Conservation (phyloP, 176 grass and related monocot species). For the sorghum (Sorghum bicolor) region DNA sequence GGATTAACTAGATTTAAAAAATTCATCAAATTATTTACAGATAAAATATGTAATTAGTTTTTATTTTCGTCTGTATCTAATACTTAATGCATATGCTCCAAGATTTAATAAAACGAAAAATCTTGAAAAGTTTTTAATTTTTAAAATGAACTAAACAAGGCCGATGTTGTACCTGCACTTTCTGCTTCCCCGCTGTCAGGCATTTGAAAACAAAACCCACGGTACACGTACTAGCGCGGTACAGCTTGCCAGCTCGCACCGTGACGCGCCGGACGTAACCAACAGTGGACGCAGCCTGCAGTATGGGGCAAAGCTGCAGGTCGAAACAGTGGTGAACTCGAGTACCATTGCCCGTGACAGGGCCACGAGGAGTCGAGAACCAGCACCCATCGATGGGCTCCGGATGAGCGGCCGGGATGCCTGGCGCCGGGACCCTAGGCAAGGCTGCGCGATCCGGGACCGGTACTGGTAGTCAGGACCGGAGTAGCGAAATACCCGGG, state of each 20-base stretch:
- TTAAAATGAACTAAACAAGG: no score
- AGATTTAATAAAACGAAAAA: no score
- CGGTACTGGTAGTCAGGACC: neutral
- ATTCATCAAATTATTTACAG: no score
- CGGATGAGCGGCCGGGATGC: neutral
- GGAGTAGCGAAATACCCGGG: slow-evolving; percentile 38
- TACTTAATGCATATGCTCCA: no score
- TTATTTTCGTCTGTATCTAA: no score
- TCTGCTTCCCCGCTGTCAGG: neutral
- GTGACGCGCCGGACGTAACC: neutral
- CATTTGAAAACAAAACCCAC: neutral
- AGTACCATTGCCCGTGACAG: slow-evolving; percentile 10
- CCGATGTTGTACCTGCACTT: neutral
- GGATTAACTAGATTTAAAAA: no score
- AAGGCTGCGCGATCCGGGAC: neutral
- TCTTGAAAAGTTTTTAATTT: no score
- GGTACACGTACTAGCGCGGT: neutral
- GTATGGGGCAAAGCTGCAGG: neutral
- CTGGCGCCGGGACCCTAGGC: neutral
- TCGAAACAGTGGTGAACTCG: neutral
- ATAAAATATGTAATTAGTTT: no score
- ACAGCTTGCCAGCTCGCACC: neutral
- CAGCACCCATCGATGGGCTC: neutral
- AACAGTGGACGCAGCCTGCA: neutral
- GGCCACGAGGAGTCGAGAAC: neutral